Percentiles rank a stretch among this genome's conserved stretches.
phyloP scores from a whole-genome alignment of 371 early-diverging fungal genomes.

The Syncephalastrum contaminatum region DNA sequence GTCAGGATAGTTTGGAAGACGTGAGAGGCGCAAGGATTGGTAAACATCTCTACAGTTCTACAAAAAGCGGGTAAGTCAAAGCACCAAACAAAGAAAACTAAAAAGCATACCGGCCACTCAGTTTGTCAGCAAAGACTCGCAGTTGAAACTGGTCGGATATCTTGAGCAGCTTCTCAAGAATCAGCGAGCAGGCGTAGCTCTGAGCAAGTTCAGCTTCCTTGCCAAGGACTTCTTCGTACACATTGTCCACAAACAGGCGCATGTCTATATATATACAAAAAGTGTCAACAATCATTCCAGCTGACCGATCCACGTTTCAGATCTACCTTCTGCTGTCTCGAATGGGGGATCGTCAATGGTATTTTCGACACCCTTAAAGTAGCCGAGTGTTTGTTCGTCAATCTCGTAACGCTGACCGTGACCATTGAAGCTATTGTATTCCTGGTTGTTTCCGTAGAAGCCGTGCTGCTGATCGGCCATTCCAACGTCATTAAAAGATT shows the following conservation, averaged over 20 bases:
- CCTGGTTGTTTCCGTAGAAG: constrained; percentile 4
- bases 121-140: constrained; percentile 65
- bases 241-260: constrained; percentile 72
- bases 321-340: constrained; percentile 64
- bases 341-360: constrained; percentile 69
- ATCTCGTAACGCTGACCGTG: constrained; percentile 51
- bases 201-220: constrained; percentile 73
- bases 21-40: constrained; percentile 86
- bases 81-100: too few species aligned
- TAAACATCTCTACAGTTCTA: constrained; percentile 66
- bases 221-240: constrained; percentile 75
- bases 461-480: constrained; percentile 1
- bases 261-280: constrained; percentile 2
- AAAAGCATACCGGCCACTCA: constrained; percentile 59
- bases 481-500: not conserved
- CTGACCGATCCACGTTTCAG: constrained; percentile 2
- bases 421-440: not conserved
- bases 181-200: constrained; percentile 75
- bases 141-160: constrained; percentile 73
- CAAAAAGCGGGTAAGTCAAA: too few species aligned
- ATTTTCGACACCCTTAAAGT: constrained; percentile 75
- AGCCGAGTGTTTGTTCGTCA: constrained; percentile 66
- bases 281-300: not conserved
- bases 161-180: constrained; percentile 77
- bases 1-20: constrained; percentile 78